phyloP scores from a whole-genome alignment of 2,329 filamentous ascomycete species.

The Penicillium sp. region DNA sequence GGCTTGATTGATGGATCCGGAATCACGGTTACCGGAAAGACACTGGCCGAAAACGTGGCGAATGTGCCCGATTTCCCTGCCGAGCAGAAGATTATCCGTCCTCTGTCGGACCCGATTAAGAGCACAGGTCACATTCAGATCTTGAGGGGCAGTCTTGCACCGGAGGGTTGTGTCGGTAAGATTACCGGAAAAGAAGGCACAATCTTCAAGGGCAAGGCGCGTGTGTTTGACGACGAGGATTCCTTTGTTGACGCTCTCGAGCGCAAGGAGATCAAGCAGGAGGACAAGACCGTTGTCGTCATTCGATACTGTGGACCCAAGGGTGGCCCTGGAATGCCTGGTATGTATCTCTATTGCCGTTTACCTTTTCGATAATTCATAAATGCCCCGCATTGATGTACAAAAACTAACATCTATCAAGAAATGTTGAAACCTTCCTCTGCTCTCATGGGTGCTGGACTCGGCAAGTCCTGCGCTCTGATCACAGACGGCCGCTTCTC shows the following conservation, averaged over 20 bases:
- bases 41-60: conserved; percentile 56
- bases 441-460: conserved; percentile 69
- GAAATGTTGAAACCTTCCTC: conserved; percentile 71
- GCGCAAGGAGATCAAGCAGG: conserved; percentile 65
- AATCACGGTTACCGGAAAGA: conserved; percentile 59
- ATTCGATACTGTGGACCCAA: conserved; percentile 73
- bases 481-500: conserved; percentile 63
- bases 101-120: conserved; percentile 67
- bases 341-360: conserved; percentile 20
- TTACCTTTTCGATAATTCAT: neutral
- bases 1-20: conserved; percentile 57
- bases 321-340: conserved; percentile 67
- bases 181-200: conserved; percentile 74
- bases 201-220: conserved; percentile 64
- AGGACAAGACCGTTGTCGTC: conserved; percentile 71
- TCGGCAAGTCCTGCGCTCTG: conserved; percentile 65
- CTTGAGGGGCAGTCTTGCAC: conserved; percentile 64
- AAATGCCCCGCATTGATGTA: neutral
- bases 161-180: conserved; percentile 68
- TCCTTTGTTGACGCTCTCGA: conserved; percentile 66
- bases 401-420: conserved; percentile 51
- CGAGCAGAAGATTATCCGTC: conserved; percentile 67
- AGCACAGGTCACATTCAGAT: conserved; percentile 69
- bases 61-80: conserved; percentile 60
- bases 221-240: conserved; percentile 67